A percentile compares a stretch with the other conserved stretches of the same genome.
phyloP scores from a whole-genome alignment of 2,329 filamentous ascomycete species.

The Beauveria sp. region DNA sequence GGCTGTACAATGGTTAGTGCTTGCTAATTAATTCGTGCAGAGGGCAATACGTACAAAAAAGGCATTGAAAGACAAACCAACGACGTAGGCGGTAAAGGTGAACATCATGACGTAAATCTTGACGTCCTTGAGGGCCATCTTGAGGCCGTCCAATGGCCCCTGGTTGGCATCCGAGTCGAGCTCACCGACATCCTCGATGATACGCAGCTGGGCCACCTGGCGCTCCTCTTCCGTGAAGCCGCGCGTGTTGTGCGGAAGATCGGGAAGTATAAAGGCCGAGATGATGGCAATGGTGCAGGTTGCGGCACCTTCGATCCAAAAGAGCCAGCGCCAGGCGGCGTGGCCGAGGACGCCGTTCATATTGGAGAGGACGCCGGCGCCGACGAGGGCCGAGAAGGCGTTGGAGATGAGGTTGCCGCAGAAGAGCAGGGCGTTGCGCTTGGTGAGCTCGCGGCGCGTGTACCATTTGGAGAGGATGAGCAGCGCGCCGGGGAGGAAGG shows the following conservation, averaged over 20 bases:
- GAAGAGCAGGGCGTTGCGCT: conserved; percentile 49
- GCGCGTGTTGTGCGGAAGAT: conserved; percentile 46
- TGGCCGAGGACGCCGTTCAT: conserved; percentile 49
- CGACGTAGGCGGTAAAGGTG: conserved; percentile 52
- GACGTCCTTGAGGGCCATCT: conserved; percentile 51
- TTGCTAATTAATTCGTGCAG: background rate
- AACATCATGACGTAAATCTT: conserved; percentile 60
- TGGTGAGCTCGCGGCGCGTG: conserved; percentile 49
- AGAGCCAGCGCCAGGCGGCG: conserved; percentile 54
- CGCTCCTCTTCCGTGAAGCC: conserved; percentile 54
- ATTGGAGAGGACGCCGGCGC: conserved; percentile 49
- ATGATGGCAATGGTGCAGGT: conserved; percentile 42
- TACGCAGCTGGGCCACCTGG: conserved; percentile 44
- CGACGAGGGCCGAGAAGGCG: conserved; percentile 52
- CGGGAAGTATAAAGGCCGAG: conserved; percentile 42
- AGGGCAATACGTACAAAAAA: conserved; percentile 38
- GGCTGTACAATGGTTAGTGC: conserved; percentile 26
- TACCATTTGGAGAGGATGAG: conserved; percentile 61
- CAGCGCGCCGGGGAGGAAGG: conserved; percentile 56
- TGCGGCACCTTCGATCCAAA: conserved; percentile 48
- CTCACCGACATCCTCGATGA: conserved; percentile 51
- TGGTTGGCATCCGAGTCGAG: conserved; percentile 45
- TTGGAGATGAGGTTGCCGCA: conserved; percentile 53
- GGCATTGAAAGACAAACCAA: conserved; percentile 50
- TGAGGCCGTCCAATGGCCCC: conserved; percentile 43